Conservation (phyloP, 768 basidiomycete species). For the Rhodosporidiobolus odoratus region DNA sequence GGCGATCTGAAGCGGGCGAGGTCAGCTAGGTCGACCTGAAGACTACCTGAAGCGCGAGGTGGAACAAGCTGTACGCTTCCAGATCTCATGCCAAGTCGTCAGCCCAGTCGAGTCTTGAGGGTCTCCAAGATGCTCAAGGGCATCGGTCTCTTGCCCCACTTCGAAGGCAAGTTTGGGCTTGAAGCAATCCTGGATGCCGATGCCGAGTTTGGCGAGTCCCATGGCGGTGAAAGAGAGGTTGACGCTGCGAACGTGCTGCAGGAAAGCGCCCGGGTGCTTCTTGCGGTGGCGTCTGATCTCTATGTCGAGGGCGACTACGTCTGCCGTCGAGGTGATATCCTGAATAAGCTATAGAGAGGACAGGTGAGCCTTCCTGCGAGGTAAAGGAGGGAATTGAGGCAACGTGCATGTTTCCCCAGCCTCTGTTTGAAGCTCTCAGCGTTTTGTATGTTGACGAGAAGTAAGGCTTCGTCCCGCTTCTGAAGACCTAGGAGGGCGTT, state of each 20-base stretch:
- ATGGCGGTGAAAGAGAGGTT: neutral
- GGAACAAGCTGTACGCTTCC: neutral
- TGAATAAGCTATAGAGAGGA: neutral
- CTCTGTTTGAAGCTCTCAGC: neutral
- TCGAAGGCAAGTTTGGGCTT: neutral
- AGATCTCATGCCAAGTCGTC: neutral
- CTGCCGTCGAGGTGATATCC: neutral
- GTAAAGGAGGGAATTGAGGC: neutral
- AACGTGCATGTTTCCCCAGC: neutral
- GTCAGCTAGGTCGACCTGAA: neutral
- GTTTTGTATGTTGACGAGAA: neutral
- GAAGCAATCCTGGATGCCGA: neutral
- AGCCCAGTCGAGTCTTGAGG: neutral
- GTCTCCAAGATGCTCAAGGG: neutral
- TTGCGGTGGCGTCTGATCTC: neutral
- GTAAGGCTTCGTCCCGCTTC: neutral
- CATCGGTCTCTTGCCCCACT: neutral
- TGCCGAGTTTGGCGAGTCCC: conserved; percentile 2
- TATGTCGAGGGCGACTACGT: neutral
- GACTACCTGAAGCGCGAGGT: too few relatives aligned
- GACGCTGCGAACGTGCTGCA: neutral
- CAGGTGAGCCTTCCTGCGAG: neutral
- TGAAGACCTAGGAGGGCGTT: neutral
- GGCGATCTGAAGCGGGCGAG: neutral
- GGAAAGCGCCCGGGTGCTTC: neutral